phyloP scores from a whole-genome alignment of 1,284 basidiomycete genomes.

The Mrakiaceae sp. region DNA sequence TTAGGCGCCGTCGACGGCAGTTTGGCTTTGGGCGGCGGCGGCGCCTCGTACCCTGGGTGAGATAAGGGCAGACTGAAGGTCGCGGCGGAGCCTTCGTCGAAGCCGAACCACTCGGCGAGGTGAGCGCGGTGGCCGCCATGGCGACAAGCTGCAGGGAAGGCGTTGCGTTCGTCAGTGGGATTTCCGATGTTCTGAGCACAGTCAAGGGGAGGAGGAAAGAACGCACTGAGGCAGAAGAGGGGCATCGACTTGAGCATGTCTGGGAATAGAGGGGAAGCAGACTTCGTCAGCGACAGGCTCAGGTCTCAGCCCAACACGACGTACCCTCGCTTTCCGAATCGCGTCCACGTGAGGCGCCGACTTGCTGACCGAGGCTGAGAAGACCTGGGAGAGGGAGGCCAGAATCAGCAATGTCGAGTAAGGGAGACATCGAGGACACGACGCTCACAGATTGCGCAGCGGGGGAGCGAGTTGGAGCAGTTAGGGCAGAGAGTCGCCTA shows the following conservation, averaged over 20 bases:
- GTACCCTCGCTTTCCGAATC: too few species aligned
- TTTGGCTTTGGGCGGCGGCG: neutral
- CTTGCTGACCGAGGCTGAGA: conserved; percentile 1
- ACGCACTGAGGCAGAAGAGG: neutral
- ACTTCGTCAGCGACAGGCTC: neutral
- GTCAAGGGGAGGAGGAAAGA: too few species aligned
- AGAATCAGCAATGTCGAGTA: neutral
- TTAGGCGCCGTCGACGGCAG: neutral
- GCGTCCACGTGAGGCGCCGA: too few species aligned
- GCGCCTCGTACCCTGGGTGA: neutral
- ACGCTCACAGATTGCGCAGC: conserved; percentile 31
- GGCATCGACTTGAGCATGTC: conserved; percentile 1
- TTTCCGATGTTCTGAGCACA: neutral
- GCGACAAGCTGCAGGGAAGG: neutral
- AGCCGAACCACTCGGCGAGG: conserved; percentile 10
- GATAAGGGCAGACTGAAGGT: neutral
- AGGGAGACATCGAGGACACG: too few species aligned
- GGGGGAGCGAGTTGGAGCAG: conserved; percentile 24
- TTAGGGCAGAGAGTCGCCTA: conserved; percentile 17
- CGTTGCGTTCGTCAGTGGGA: neutral
- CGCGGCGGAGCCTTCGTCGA: neutral
- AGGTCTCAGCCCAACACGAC: too few species aligned
- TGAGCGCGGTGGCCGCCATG: conserved; percentile 13
- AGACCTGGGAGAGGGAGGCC: conserved; percentile 19
- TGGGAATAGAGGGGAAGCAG: neutral